Evolutionary conservation across 805 yeast species (phyloP).

Genomic region (Myxozyma neotropica): DNA sequence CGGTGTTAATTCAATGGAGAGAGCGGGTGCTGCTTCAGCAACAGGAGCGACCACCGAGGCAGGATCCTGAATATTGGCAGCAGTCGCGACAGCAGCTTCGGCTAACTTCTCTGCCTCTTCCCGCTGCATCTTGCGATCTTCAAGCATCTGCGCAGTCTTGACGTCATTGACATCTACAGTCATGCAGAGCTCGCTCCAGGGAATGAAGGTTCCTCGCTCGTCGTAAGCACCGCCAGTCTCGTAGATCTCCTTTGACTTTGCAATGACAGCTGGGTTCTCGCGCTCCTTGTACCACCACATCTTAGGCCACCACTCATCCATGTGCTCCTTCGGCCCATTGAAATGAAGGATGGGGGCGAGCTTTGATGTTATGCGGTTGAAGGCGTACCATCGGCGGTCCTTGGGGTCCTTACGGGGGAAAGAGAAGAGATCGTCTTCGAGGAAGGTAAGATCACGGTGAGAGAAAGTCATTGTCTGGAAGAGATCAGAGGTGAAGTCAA

Average conservation of each 20-base stretch:
- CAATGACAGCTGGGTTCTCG: slow-evolving; percentile 22
- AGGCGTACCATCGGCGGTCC: slow-evolving; percentile 26
- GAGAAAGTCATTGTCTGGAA: slow-evolving; percentile 36
- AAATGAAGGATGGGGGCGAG: slow-evolving; percentile 31
- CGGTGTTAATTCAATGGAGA: no score
- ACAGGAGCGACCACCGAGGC: background rate
- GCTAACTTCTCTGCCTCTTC: slow-evolving; percentile 4
- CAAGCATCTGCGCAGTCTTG: slow-evolving; percentile 6
- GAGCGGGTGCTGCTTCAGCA: background rate
- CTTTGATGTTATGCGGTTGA: slow-evolving; percentile 23
- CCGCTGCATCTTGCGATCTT: background rate
- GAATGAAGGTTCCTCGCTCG: slow-evolving; percentile 21
- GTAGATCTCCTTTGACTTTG: slow-evolving; percentile 19
- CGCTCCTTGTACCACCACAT: slow-evolving; percentile 32
- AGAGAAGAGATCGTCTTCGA: slow-evolving; percentile 25
- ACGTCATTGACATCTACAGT: slow-evolving; percentile 24
- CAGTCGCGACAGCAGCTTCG: background rate
- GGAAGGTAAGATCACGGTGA: slow-evolving; percentile 26
- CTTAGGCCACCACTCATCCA: slow-evolving; percentile 36
- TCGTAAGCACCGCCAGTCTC: slow-evolving; percentile 34
- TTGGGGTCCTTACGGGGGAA: slow-evolving; percentile 23
- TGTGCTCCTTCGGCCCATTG: slow-evolving; percentile 34
- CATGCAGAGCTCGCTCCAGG: slow-evolving; percentile 30
- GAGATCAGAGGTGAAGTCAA: slow-evolving; percentile 28
- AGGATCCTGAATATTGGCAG: background rate